Evolutionary conservation across 2,329 filamentous ascomycete species (phyloP).

Genomic region (Clarireedia sp.): DNA sequence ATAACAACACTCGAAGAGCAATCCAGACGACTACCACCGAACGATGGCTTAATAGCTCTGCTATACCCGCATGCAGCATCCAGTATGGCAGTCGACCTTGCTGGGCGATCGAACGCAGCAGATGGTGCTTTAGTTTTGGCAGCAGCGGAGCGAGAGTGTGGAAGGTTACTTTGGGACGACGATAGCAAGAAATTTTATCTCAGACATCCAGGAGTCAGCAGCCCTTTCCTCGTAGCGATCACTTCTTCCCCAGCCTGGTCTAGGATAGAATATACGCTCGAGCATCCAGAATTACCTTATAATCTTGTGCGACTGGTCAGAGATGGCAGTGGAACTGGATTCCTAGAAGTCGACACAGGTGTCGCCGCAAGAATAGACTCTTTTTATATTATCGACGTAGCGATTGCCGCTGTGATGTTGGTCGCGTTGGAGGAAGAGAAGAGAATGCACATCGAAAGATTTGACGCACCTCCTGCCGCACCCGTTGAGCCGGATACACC

Average conservation of each 20-base stretch:
- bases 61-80: constrained; percentile 61
- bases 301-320: constrained; percentile 53
- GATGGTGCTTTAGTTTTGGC: constrained; percentile 51
- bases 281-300: constrained; percentile 54
- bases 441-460: constrained; percentile 43
- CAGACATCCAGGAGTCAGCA: constrained; percentile 55
- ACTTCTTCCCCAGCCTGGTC: constrained; percentile 52
- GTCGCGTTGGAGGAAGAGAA: constrained; percentile 51
- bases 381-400: constrained; percentile 56
- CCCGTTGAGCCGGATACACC: constrained; percentile 24
- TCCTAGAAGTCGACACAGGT: constrained; percentile 51
- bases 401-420: constrained; percentile 50
- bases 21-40: constrained; percentile 43
- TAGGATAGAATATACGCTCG: constrained; percentile 55
- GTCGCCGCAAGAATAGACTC: constrained; percentile 52
- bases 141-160: constrained; percentile 61
- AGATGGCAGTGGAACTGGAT: constrained; percentile 51
- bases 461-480: constrained; percentile 47
- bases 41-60: constrained; percentile 58
- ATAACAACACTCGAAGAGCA: constrained; percentile 50
- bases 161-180: constrained; percentile 63
- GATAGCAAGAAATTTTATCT: constrained; percentile 52
- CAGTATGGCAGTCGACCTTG: constrained; percentile 49
- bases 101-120: constrained; percentile 34
- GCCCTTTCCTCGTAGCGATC: constrained; percentile 53